These are phyloP conservation scores for Leptographium lundbergii DNA, from an alignment of 2,329 filamentous ascomycete species.

Conservation along the genomic window DNA sequence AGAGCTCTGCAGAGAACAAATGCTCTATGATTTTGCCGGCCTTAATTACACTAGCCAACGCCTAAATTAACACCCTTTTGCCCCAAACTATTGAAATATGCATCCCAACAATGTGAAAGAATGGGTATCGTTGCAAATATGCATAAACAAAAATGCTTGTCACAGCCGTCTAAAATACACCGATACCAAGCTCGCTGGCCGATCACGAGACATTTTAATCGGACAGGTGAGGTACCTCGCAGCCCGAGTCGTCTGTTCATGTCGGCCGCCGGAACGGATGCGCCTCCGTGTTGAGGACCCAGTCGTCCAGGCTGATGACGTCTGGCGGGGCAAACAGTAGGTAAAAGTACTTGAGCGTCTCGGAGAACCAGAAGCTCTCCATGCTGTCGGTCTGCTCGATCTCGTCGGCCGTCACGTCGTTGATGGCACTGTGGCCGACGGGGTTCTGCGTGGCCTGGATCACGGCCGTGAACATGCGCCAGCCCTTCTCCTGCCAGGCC, in stretches of 20 bases:
- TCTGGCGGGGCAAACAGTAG: conserved; percentile 59
- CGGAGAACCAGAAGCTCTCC: conserved; percentile 85
- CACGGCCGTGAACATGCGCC: conserved; percentile 71
- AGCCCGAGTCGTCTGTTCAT: background rate
- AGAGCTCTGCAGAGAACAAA: too few species aligned
- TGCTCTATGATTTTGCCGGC: too few species aligned
- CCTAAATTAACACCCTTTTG: too few species aligned
- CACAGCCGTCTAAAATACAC: too few species aligned
- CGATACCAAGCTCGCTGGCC: too few species aligned
- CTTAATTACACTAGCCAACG: too few species aligned
- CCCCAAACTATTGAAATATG: too few species aligned
- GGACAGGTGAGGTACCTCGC: too few species aligned
- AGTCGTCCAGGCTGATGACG: conserved; percentile 55
- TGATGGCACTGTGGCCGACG: conserved; percentile 57
- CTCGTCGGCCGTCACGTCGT: conserved; percentile 40
- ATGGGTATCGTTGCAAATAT: too few species aligned
- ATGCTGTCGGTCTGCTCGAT: conserved; percentile 44
- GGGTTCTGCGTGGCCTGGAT: conserved; percentile 52
- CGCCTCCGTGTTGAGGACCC: conserved; percentile 53
- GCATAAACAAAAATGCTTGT: too few species aligned
- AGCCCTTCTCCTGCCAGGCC: conserved; percentile 66
- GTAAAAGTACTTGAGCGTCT: conserved; percentile 90
- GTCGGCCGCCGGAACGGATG: conserved; percentile 41
- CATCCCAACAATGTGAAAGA: too few species aligned
- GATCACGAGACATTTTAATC: too few species aligned